A percentile compares a stretch with the other conserved stretches of the same genome.
These are phyloP conservation scores for Ormosia semicastrata DNA, from an alignment of 306 rosid genomes.

Conservation along the genomic window DNA sequence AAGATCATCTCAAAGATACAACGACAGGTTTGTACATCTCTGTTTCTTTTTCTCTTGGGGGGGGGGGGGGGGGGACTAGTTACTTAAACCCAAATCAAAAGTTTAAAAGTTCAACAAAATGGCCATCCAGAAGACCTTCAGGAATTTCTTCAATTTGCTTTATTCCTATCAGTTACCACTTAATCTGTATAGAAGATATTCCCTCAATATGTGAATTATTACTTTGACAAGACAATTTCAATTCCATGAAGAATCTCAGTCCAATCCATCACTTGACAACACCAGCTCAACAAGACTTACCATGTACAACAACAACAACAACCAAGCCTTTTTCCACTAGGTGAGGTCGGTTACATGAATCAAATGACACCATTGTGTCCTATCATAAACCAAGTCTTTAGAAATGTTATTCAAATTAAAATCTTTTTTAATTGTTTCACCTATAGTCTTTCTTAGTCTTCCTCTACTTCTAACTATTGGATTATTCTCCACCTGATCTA, in stretches of 20 bases:
- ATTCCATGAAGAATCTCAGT: neutral
- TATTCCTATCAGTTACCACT: neutral
- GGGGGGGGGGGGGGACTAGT: neutral
- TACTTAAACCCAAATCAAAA: neutral
- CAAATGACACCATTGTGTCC: too few relatives aligned
- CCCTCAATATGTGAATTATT: neutral
- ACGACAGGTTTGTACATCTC: neutral
- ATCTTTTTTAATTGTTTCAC: too few relatives aligned
- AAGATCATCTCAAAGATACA: neutral
- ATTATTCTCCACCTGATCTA: too few relatives aligned
- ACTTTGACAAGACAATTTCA: neutral
- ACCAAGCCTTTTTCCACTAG: too few relatives aligned
- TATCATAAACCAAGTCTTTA: too few relatives aligned
- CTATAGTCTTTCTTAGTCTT: too few relatives aligned
- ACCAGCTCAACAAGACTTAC: neutral
- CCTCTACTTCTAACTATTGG: too few relatives aligned
- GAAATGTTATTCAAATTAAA: too few relatives aligned
- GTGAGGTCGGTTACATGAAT: too few relatives aligned
- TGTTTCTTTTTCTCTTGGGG: neutral
- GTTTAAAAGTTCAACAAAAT: neutral
- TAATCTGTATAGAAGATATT: neutral
- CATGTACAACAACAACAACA: too few relatives aligned
- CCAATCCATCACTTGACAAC: slow-evolving; percentile 1
- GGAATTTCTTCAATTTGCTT: slow-evolving; percentile 4
- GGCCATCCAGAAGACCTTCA: neutral